Conservation (phyloP, 2,329 filamentous ascomycete species). For the Cladosporium sp. region DNA sequence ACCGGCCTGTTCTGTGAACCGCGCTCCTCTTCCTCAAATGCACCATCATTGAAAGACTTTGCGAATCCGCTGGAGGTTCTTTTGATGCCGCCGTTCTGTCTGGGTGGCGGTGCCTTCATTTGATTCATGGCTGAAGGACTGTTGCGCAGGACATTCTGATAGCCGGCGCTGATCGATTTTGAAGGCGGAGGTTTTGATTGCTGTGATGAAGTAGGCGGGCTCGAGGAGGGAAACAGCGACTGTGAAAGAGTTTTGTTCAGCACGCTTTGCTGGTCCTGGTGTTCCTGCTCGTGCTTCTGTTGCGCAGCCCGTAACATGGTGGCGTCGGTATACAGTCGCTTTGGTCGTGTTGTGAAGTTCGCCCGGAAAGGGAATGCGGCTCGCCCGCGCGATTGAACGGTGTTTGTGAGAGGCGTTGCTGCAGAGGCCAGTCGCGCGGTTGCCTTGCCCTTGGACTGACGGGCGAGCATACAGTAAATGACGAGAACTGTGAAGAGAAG, state of each 20-base stretch:
- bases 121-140: constrained; percentile 30
- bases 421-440: constrained; percentile 9
- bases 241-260: constrained; percentile 35
- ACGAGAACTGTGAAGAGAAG: constrained; percentile 3
- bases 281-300: constrained; percentile 35
- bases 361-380: constrained; percentile 2
- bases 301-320: constrained; percentile 9
- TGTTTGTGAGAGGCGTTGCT: not conserved
- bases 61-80: constrained; percentile 44
- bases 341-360: not conserved
- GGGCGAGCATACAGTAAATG: constrained; percentile 12
- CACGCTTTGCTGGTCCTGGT: constrained; percentile 23
- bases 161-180: constrained; percentile 11
- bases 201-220: constrained; percentile 49
- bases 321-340: not conserved
- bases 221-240: constrained; percentile 51
- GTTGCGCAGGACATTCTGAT: constrained; percentile 29
- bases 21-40: constrained; percentile 32
- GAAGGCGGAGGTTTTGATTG: constrained; percentile 43
- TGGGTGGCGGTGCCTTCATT: constrained; percentile 11
- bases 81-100: constrained; percentile 35
- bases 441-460: constrained; percentile 9
- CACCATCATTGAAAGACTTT: constrained; percentile 38
- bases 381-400: constrained; percentile 7
- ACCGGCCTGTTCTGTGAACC: constrained; percentile 28